Evolutionary conservation across 2,329 filamentous ascomycete species (phyloP).

Genomic region (Balansia obtecta): DNA sequence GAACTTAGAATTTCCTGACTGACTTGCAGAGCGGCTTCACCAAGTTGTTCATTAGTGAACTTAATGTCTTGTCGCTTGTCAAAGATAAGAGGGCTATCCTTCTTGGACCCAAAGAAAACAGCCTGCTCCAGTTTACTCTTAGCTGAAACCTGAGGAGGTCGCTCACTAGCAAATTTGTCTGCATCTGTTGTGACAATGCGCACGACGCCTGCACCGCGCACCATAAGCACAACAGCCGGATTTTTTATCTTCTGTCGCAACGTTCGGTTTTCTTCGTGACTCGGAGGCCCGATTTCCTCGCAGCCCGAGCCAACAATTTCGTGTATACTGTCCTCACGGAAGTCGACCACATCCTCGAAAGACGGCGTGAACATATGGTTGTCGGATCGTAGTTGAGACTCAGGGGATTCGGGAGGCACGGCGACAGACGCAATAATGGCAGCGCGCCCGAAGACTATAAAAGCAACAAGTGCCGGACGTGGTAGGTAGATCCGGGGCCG

Average conservation of each 20-base stretch:
- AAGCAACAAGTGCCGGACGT: conserved; percentile 66
- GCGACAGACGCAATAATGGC: conserved; percentile 66
- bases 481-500: conserved; percentile 65
- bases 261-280: conserved; percentile 34
- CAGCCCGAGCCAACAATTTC: conserved; percentile 52
- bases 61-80: conserved; percentile 51
- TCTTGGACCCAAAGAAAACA: conserved; percentile 76
- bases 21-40: conserved; percentile 62
- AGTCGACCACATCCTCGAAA: conserved; percentile 80
- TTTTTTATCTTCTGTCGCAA: conserved; percentile 46
- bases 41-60: conserved; percentile 59
- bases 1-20: conserved; percentile 76
- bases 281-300: conserved; percentile 38
- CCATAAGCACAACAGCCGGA: conserved; percentile 47
- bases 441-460: conserved; percentile 67
- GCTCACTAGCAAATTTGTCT: conserved; percentile 45
- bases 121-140: conserved; percentile 90
- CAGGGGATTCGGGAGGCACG: conserved; percentile 55
- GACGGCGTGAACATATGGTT: conserved; percentile 49
- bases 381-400: conserved; percentile 61
- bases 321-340: conserved; percentile 52
- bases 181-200: conserved; percentile 46
- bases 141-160: conserved; percentile 55
- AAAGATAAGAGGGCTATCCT: conserved; percentile 82
- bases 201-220: conserved; percentile 50